Evolutionary conservation across 2,329 filamentous ascomycete genomes (phyloP).

Genomic region (Sporothrix dimorphospora): DNA sequence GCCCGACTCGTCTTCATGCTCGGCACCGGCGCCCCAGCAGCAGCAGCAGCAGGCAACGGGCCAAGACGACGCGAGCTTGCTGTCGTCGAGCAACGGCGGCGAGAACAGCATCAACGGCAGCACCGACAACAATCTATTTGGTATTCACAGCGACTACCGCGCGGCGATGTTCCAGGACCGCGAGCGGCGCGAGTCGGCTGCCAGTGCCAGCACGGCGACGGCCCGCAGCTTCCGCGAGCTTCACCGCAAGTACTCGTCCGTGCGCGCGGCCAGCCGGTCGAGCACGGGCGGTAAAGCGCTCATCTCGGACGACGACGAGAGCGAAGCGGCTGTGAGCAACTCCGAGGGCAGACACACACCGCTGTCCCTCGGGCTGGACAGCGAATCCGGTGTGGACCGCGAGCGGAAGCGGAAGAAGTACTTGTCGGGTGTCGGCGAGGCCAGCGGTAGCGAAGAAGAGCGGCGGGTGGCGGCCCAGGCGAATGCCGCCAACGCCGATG

Average conservation of each 20-base stretch:
- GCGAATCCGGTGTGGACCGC: constrained; percentile 36
- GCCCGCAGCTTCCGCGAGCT: constrained; percentile 67
- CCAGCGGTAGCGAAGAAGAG: constrained; percentile 27
- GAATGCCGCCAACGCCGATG: background rate
- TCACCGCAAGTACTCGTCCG: constrained; percentile 62
- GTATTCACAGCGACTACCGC: constrained; percentile 49
- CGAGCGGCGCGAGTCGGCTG: constrained; percentile 63
- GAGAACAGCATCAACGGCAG: background rate
- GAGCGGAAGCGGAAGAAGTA: constrained; percentile 34
- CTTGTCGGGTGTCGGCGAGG: constrained; percentile 28
- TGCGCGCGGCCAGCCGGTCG: constrained; percentile 48
- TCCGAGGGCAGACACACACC: constrained; percentile 62
- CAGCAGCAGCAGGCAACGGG: constrained; percentile 20
- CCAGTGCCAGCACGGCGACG: constrained; percentile 69
- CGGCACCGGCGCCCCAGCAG: constrained; percentile 39
- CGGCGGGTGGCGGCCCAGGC: constrained; percentile 39
- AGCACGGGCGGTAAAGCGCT: constrained; percentile 26
- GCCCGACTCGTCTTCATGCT: constrained; percentile 36
- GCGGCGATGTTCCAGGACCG: constrained; percentile 52
- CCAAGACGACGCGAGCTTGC: background rate
- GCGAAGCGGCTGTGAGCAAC: constrained; percentile 62
- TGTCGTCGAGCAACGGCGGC: constrained; percentile 16
- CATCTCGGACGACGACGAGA: constrained; percentile 61
- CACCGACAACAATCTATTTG: background rate
- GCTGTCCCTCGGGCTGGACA: constrained; percentile 53